phyloP scores from a whole-genome alignment of 352 stramenopile species.

The Pythium rishiriense region DNA sequence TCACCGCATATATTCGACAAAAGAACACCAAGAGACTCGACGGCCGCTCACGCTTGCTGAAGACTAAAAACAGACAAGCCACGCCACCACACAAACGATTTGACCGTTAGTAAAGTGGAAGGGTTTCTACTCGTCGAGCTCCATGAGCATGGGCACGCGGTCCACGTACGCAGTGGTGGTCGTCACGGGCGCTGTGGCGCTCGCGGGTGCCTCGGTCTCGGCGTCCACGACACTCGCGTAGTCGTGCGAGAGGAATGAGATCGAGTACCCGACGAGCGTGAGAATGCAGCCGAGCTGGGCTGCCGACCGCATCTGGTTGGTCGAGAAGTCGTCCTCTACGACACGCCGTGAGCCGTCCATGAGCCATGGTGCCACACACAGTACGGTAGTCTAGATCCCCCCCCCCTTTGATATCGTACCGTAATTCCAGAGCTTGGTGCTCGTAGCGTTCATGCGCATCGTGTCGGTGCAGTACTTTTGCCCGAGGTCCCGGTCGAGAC shows the following conservation, averaged over 20 bases:
- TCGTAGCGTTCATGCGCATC: conserved; percentile 54
- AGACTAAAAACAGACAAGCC: neutral
- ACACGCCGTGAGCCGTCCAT: neutral
- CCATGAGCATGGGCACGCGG: conserved; percentile 9
- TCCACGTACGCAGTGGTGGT: conserved; percentile 12
- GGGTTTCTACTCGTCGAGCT: conserved; percentile 1
- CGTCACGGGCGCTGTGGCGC: too few species aligned
- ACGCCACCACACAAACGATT: neutral
- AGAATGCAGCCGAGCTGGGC: conserved; percentile 71
- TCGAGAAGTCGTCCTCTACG: conserved; percentile 49
- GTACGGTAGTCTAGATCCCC: too few species aligned
- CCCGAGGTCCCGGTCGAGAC: conserved; percentile 52
- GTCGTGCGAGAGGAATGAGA: conserved; percentile 68
- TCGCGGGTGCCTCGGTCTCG: neutral
- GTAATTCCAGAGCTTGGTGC: conserved; percentile 74
- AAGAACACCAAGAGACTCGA: neutral
- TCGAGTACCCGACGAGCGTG: conserved; percentile 69
- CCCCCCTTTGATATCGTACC: too few species aligned
- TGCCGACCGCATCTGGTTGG: conserved; percentile 60
- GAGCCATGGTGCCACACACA: too few species aligned
- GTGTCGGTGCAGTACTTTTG: conserved; percentile 61
- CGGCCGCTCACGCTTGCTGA: neutral
- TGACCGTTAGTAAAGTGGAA: neutral
- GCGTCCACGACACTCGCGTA: conserved; percentile 31
- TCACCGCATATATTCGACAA: too few species aligned